These are phyloP conservation scores for Neonectria punicea DNA, from an alignment of 2,329 filamentous ascomycete species.

Conservation along the genomic window DNA sequence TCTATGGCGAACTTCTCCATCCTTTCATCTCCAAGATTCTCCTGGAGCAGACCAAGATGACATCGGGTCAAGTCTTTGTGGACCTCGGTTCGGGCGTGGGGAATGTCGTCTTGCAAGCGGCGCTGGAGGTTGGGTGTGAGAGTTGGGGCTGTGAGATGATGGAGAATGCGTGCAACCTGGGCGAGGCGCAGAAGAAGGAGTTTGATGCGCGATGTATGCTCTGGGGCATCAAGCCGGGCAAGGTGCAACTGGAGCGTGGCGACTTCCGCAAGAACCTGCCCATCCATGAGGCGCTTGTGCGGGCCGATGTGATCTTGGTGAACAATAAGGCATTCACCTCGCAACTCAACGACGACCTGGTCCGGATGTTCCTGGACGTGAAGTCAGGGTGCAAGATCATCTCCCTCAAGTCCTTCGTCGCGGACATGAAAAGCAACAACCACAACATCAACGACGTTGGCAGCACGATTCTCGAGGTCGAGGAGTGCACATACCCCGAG, in stretches of 20 bases:
- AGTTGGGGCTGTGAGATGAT: constrained; percentile 98
- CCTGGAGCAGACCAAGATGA: constrained; percentile 78
- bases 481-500: constrained; percentile 69
- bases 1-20: constrained; percentile 92
- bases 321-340: constrained; percentile 98
- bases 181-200: constrained; percentile 81
- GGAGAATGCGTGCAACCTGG: constrained; percentile 86
- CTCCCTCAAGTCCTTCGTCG: constrained; percentile 91
- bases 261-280: constrained; percentile 81
- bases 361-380: constrained; percentile 91
- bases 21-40: constrained; percentile 87
- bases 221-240: constrained; percentile 86
- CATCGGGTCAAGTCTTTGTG: constrained; percentile 87
- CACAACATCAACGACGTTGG: constrained; percentile 83
- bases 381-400: constrained; percentile 92
- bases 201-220: constrained; percentile 86
- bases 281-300: constrained; percentile 78
- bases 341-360: constrained; percentile 83
- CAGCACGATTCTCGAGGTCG: constrained; percentile 82
- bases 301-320: constrained; percentile 94
- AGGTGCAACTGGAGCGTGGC: constrained; percentile 81
- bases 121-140: constrained; percentile 91
- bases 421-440: constrained; percentile 78
- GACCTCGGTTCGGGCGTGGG: constrained; percentile 96
- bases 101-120: constrained; percentile 94